Conservation (phyloP, 768 basidiomycete genomes). For the Pleurotus tuber-regium region DNA sequence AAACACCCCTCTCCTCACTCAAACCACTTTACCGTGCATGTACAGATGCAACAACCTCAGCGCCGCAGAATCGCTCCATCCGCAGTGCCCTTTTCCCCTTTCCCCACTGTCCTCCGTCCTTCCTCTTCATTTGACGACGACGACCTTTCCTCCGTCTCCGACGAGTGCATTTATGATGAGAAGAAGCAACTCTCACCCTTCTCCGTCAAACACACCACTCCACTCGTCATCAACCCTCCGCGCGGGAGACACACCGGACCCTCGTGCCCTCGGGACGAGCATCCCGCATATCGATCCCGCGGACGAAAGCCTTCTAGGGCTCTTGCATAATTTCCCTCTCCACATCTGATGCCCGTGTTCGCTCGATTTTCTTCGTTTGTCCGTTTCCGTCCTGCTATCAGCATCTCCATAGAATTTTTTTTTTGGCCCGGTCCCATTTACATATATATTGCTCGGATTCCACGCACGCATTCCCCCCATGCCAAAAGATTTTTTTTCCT, state of each 20-base stretch:
- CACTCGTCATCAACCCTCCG: not conserved
- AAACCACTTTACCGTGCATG: not conserved
- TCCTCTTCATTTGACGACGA: constrained; percentile 11
- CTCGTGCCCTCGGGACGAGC: not conserved
- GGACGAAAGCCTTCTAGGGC: constrained; percentile 11
- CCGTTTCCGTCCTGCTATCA: not conserved
- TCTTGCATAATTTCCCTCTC: not conserved
- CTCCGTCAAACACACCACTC: not conserved
- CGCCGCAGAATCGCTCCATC: constrained; percentile 1
- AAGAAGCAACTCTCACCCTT: constrained; percentile 1
- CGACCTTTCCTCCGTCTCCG: constrained; percentile 8
- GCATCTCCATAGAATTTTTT: not conserved
- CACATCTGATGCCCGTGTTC: constrained; percentile 13
- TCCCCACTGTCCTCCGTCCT: constrained; percentile 20
- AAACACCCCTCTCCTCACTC: not conserved
- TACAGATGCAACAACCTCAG: not conserved
- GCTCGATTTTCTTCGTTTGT: constrained; percentile 10
- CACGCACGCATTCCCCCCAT: constrained; percentile 4
- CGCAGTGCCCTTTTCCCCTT: constrained; percentile 18
- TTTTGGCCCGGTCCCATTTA: not conserved
- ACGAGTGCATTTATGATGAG: too few species aligned
- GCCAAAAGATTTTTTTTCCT: not conserved
- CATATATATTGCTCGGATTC: constrained; percentile 1
- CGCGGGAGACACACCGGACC: not conserved
- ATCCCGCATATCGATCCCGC: constrained; percentile 4